These are phyloP conservation scores for Pezizomycotina sp. DNA, from an alignment of 2,329 filamentous ascomycete species.

Conservation along the genomic window DNA sequence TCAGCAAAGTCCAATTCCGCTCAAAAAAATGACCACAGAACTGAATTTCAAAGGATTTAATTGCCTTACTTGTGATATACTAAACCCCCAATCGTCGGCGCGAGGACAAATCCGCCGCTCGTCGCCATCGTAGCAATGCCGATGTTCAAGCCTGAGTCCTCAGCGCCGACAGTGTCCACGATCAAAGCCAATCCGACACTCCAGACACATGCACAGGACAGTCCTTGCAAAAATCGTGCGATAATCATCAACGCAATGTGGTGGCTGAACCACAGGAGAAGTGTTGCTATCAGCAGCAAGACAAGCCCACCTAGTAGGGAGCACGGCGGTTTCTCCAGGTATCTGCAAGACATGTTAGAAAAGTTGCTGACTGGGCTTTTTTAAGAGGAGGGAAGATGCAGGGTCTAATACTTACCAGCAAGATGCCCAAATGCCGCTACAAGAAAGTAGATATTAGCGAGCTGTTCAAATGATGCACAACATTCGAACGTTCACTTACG, in stretches of 20 bases:
- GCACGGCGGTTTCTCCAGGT: too few species aligned
- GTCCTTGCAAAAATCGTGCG: slow-evolving; percentile 17
- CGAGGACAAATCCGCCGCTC: too few species aligned
- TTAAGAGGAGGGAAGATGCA: background rate
- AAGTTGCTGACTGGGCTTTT: background rate
- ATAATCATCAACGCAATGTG: slow-evolving; percentile 11
- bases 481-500: slow-evolving; percentile 10
- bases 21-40: too few species aligned
- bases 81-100: too few species aligned
- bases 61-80: too few species aligned
- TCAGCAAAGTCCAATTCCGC: too few species aligned
- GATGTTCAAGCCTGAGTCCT: too few species aligned
- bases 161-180: slow-evolving; percentile 19
- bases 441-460: slow-evolving; percentile 3
- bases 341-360: too few species aligned
- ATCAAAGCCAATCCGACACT: slow-evolving; percentile 17
- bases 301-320: too few species aligned
- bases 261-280: slow-evolving; percentile 16
- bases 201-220: slow-evolving; percentile 18
- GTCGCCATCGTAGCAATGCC: too few species aligned
- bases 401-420: slow-evolving; percentile 7
- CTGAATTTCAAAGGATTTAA: too few species aligned
- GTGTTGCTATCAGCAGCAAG: slow-evolving; percentile 9
- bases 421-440: slow-evolving; percentile 18
- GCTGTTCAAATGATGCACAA: too few species aligned